Conservation (phyloP, 1,284 basidiomycete species). For the Mycena citricolor region DNA sequence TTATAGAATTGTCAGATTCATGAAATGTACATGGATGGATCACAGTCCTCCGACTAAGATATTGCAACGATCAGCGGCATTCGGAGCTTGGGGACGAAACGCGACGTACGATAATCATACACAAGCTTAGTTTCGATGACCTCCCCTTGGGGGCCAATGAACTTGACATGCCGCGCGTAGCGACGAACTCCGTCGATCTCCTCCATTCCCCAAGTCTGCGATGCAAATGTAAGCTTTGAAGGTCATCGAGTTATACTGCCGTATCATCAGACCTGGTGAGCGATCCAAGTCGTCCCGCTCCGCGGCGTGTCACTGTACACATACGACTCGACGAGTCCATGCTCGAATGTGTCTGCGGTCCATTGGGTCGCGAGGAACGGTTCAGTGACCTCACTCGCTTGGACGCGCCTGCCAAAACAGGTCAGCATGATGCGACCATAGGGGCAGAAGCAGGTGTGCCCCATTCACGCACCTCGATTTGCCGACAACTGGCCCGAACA, state of each 20-base stretch:
- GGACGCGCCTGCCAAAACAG: slow-evolving; percentile 10
- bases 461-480: slow-evolving; percentile 35
- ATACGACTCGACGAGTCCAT: slow-evolving; percentile 15
- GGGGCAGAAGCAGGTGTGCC: slow-evolving; percentile 27
- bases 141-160: slow-evolving; percentile 42
- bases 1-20: slow-evolving; percentile 18
- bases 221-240: neutral
- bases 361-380: slow-evolving; percentile 23
- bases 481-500: slow-evolving; percentile 40
- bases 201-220: slow-evolving; percentile 56
- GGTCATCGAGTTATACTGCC: neutral
- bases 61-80: slow-evolving; percentile 7
- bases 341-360: slow-evolving; percentile 18
- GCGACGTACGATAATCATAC: slow-evolving; percentile 49
- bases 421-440: too few species aligned
- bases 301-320: slow-evolving; percentile 1
- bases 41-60: neutral
- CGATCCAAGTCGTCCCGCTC: slow-evolving; percentile 2
- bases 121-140: slow-evolving; percentile 44
- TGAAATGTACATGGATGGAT: slow-evolving; percentile 8
- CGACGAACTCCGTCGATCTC: slow-evolving; percentile 44
- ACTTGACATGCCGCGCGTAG: slow-evolving; percentile 44
- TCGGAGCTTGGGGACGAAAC: neutral
- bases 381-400: slow-evolving; percentile 48
- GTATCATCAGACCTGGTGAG: slow-evolving; percentile 1